Conservation (phyloP, 1,284 basidiomycete species). For the Ceratobasidium sp. region DNA sequence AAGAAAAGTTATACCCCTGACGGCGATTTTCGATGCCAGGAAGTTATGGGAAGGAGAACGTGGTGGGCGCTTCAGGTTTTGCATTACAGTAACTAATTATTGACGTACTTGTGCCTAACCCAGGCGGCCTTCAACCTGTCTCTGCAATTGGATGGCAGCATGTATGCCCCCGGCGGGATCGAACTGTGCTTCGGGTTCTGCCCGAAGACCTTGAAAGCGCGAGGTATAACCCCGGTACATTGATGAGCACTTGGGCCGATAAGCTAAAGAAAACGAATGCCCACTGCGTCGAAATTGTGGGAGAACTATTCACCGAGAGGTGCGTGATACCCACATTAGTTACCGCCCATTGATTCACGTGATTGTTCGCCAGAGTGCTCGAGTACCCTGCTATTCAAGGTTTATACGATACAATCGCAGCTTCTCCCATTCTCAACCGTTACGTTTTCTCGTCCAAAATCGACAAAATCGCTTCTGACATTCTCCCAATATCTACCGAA, state of each 20-base stretch:
- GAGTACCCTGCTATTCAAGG: conserved; percentile 13
- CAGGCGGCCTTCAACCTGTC: conserved; percentile 3
- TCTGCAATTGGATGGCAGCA: conserved; percentile 37
- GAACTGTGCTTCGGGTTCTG: conserved; percentile 8
- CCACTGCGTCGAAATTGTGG: conserved; percentile 28
- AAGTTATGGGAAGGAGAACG: conserved; percentile 30
- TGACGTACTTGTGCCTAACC: neutral
- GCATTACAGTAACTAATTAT: neutral
- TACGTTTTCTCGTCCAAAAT: conserved; percentile 28
- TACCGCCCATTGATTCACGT: neutral
- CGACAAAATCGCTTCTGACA: conserved; percentile 4
- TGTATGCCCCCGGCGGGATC: conserved; percentile 23
- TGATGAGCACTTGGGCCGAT: conserved; percentile 31
- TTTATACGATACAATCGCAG: conserved; percentile 24
- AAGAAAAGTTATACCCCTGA: conserved; percentile 34
- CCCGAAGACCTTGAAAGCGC: conserved; percentile 11
- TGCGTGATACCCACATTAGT: neutral
- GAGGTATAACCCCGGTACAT: conserved; percentile 6
- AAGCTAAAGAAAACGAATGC: conserved; percentile 11
- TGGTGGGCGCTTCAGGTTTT: neutral
- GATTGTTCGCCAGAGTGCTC: conserved; percentile 2
- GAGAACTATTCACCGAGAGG: conserved; percentile 29
- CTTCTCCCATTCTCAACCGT: conserved; percentile 29
- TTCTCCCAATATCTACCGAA: neutral
- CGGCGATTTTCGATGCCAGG: conserved; percentile 6